Percentiles rank a stretch among this genome's conserved stretches.
These are phyloP conservation scores for Cladorrhinum sp. DNA, from an alignment of 2,329 filamentous ascomycete species.

Conservation along the genomic window DNA sequence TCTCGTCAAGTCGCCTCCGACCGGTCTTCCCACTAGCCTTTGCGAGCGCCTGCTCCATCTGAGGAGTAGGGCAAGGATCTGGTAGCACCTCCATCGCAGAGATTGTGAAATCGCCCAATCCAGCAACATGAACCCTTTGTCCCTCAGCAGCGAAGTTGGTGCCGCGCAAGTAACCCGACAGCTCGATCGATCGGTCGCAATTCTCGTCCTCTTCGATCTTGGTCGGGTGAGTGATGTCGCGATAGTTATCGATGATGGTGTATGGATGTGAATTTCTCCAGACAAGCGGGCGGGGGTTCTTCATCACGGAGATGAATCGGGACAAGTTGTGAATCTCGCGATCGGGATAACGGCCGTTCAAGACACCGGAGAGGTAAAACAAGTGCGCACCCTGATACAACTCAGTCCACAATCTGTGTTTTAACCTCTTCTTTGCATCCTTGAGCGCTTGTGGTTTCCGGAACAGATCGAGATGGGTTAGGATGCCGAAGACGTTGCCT, in stretches of 20 bases:
- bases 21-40: slow-evolving; percentile 81
- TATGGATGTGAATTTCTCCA: slow-evolving; percentile 98
- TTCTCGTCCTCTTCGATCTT: slow-evolving; percentile 83
- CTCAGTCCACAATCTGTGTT: slow-evolving; percentile 95
- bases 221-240: slow-evolving; percentile 92
- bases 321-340: slow-evolving; percentile 94
- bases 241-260: slow-evolving; percentile 85
- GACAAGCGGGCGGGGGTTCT: slow-evolving; percentile 91
- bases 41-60: slow-evolving; percentile 80
- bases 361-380: slow-evolving; percentile 93
- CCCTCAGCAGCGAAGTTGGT: slow-evolving; percentile 88
- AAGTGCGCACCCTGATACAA: slow-evolving; percentile 95
- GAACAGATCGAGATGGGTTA: slow-evolving; percentile 95
- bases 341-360: slow-evolving; percentile 95
- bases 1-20: slow-evolving; percentile 81
- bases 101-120: slow-evolving; percentile 84
- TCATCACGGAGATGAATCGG: slow-evolving; percentile 96
- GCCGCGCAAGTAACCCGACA: slow-evolving; percentile 91
- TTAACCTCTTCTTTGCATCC: slow-evolving; percentile 92
- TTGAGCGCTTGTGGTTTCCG: slow-evolving; percentile 88
- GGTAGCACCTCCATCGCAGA: slow-evolving; percentile 81
- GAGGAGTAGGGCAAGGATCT: slow-evolving; percentile 92
- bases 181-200: slow-evolving; percentile 83
- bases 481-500: slow-evolving; percentile 94
- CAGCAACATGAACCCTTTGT: slow-evolving; percentile 87